Base-by-base conservation (phyloP, 2,329 filamentous ascomycete genomes). In the Pestalotiopsis fici region DNA sequence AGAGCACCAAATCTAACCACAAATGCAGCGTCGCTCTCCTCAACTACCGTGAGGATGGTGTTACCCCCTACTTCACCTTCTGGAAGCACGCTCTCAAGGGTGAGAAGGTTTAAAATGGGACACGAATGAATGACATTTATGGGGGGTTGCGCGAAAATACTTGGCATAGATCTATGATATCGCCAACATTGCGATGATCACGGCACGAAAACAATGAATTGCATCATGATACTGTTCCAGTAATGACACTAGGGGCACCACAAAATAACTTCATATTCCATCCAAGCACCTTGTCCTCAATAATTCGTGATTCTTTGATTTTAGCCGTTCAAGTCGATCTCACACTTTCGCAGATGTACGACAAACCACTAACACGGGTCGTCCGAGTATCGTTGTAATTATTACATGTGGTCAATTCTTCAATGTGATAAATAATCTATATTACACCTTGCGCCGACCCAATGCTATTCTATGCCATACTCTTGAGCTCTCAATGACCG, bases 41-140 rank as follows among this genome's bases (percentile, higher is more conserved):
- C 80, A 97, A 98, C 89, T 99, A 97, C 90, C 95, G 96, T 77
- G 95, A 97, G 82, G 96, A 98, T 77, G 96, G 96, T 81, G 82
- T 91, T 74, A 98, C 95, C 66, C 96, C 96, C 69, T 99, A 88
- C 80, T 87, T 97, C 76, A 92, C 90, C 74, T 85, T 97, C 85
- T 98, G 95, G 95, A 98, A 98, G 90, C 92, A 98, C 85, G 96
- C 95, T 78, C 83, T 98, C 72, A 86, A 85, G 75, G 91, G 92
- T 86, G 90, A 90, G 87, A 98, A 99, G 93, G 94, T 98, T 75
- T 99, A 95, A 87, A 67, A 11, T 35, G 47, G 23, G 39, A 64
- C 47, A 31, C 21, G 39, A 27, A 37, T 31, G 43, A 31, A 25
- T 23, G 12, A 23, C 18, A 31, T 65, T 50, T 59, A 39, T 23